phyloP scores from a whole-genome alignment of 192 early-diverging fungal species.

The Cladochytrium replicatum region DNA sequence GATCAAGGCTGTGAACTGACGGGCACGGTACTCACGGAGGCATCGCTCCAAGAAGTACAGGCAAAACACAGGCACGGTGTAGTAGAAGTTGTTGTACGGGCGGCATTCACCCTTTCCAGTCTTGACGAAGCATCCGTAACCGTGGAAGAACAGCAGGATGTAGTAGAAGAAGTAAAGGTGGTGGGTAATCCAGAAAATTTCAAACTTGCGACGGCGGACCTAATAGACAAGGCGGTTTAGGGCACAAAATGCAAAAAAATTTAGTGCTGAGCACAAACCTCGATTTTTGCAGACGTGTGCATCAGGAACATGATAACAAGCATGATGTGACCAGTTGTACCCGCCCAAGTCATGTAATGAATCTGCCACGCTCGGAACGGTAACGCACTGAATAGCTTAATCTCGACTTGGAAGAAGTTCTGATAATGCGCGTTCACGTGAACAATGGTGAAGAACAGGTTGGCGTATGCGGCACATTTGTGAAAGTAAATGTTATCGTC shows the following conservation, averaged over 20 bases:
- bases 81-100: constrained; percentile 8
- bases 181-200: constrained; percentile 72
- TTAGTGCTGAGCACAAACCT: too few species aligned
- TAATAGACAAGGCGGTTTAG: constrained; percentile 29
- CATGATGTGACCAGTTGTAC: constrained; percentile 60
- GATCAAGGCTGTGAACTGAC: constrained; percentile 45
- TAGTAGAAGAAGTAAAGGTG: constrained; percentile 63
- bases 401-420: constrained; percentile 33
- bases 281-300: constrained; percentile 27
- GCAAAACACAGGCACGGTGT: constrained; percentile 28
- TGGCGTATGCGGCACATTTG: constrained; percentile 50
- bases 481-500: constrained; percentile 57
- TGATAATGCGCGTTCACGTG: constrained; percentile 43
- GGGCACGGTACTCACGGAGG: constrained; percentile 48
- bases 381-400: constrained; percentile 1
- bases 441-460: constrained; percentile 47
- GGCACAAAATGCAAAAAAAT: constrained; percentile 13
- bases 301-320: constrained; percentile 42
- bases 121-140: constrained; percentile 41
- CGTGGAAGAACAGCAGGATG: constrained; percentile 59
- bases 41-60: constrained; percentile 57
- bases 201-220: constrained; percentile 53
- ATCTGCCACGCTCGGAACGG: constrained; percentile 9
- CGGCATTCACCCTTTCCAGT: constrained; percentile 20
- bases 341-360: constrained; percentile 17